Evolutionary conservation across 2,329 filamentous ascomycete genomes (phyloP), one percentile per base, ranked within the genome.

Genomic region (Curvularia lunata): DNA sequence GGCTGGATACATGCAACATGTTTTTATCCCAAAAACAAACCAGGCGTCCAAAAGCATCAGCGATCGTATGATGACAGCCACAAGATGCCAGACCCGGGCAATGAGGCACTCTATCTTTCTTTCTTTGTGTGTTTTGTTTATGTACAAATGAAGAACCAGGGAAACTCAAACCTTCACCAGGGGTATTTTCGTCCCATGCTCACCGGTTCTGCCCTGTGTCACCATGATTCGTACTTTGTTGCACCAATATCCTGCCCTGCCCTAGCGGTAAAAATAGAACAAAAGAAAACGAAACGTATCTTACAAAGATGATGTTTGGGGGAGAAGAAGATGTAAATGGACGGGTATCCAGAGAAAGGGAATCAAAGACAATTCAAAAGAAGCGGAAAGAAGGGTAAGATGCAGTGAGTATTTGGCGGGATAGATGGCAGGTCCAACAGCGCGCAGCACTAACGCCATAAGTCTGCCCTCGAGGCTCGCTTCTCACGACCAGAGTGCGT

Each of bases 381-480:
- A 52, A 52, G 19, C 6, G 51, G n/a, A 38, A 8, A 25, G 23
- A 25, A 42, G n/a, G 23, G 10, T 21, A 16, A 56, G 41, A 28
- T 48, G 19, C 18, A 23, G 23, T 12, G n/a, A n/a, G 30, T 30
- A 32, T 32, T 23, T 38, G 5, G 5, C 23, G 16, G 21, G 4
- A 28, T 37, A 43, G 21, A 47, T n/a, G 3, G 18, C 5, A 25
- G 18, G 18, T 40, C 25, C 23, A 40, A 19, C 30, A 21, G 23
- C 8, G 8, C n/a, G 28, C 3, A 13, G 19, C 40, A 46, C 19
- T 71, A 76, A 23, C 74, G 70, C 74, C 74, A 76, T 2, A 76
- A 53, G 59, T 76, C 74, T 10, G 73, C 74, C 52, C 71, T 61
- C 16, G 71, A 74, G 37, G 69, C 70, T 43, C 74, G 61, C 67